Conservation (phyloP, 1,139 yeast species). For the Hansenula sp. region DNA sequence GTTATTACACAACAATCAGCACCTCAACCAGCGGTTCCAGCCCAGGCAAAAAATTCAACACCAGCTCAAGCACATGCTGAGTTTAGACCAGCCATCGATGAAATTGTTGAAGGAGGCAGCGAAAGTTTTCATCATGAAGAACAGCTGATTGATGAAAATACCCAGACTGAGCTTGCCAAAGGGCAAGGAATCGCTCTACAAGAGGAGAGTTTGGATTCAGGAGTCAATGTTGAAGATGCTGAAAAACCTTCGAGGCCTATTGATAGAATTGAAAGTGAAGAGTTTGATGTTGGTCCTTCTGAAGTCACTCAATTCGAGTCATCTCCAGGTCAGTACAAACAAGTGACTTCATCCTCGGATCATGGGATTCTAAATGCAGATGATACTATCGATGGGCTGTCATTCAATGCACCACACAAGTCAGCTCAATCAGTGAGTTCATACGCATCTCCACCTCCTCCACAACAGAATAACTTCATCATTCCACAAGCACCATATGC, state of each 20-base stretch:
- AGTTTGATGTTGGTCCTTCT: constrained; percentile 1
- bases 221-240: neutral
- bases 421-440: neutral
- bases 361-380: neutral
- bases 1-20: neutral
- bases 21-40: neutral
- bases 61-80: neutral
- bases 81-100: neutral
- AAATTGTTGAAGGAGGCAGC: neutral
- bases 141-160: too few species aligned
- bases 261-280: constrained; percentile 1
- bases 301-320: neutral
- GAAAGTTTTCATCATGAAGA: neutral
- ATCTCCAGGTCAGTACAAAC: neutral
- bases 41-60: too few species aligned
- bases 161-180: too few species aligned
- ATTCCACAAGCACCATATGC: neutral
- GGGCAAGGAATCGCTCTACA: too few species aligned
- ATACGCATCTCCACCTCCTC: neutral
- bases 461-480: neutral
- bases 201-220: too few species aligned
- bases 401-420: neutral
- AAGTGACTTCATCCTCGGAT: neutral
- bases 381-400: neutral
- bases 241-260: neutral